Conservation (phyloP, 495 filamentous ascomycete species). For the Neurospora sp. region DNA sequence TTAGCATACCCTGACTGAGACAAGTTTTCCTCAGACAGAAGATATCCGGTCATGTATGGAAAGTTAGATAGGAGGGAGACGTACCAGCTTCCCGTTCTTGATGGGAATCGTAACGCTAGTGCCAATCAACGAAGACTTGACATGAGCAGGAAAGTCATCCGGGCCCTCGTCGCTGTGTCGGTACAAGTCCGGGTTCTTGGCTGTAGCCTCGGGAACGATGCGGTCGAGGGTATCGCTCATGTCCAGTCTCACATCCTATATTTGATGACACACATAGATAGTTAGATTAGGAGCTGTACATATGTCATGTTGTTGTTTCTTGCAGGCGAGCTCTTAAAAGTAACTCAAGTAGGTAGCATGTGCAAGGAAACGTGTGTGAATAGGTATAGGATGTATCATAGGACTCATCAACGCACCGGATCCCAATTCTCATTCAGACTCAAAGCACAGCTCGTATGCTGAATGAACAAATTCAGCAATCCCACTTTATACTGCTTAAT, state of each 20-base stretch:
- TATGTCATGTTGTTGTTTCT: too few relatives aligned
- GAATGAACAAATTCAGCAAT: slow-evolving; percentile 77
- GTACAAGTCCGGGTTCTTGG: slow-evolving; percentile 61
- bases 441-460: slow-evolving; percentile 82
- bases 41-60: too few relatives aligned
- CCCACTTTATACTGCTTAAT: slow-evolving; percentile 72
- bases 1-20: too few relatives aligned
- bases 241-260: slow-evolving; percentile 48
- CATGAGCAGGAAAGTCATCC: slow-evolving; percentile 51
- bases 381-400: too few relatives aligned
- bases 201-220: slow-evolving; percentile 65
- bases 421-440: slow-evolving; percentile 88
- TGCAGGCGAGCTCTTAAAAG: too few relatives aligned
- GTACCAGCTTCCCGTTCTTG: slow-evolving; percentile 60
- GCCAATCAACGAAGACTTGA: slow-evolving; percentile 83
- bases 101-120: slow-evolving; percentile 85
- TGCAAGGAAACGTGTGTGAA: too few relatives aligned
- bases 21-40: too few relatives aligned
- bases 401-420: slow-evolving; percentile 45
- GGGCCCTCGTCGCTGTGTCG: slow-evolving; percentile 47
- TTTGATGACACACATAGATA: too few relatives aligned
- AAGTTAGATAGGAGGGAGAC: too few relatives aligned
- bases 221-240: slow-evolving; percentile 92
- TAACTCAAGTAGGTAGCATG: too few relatives aligned
- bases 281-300: too few relatives aligned